Evolutionary conservation across 2,329 filamentous ascomycete genomes (phyloP).

Genomic region (Zalaria obscura): DNA sequence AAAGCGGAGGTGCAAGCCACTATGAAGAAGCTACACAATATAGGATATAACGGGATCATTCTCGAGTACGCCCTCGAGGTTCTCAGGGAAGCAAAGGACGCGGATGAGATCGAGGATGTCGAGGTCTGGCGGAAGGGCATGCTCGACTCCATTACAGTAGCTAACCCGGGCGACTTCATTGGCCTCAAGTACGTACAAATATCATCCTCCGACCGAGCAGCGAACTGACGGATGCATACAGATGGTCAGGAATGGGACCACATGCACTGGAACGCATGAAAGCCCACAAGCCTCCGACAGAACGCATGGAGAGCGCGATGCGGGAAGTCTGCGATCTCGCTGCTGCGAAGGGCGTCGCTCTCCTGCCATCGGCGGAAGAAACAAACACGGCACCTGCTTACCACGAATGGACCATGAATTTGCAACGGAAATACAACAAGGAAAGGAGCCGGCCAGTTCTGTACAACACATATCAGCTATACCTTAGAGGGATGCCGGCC

Average conservation of each 20-base stretch:
- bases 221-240: constrained; percentile 11
- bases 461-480: constrained; percentile 51
- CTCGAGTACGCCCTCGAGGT: constrained; percentile 75
- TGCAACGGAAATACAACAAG: constrained; percentile 63
- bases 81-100: constrained; percentile 40
- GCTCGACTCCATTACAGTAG: constrained; percentile 51
- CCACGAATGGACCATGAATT: constrained; percentile 63
- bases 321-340: constrained; percentile 63
- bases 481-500: constrained; percentile 34
- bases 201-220: not conserved
- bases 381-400: constrained; percentile 65
- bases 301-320: constrained; percentile 54
- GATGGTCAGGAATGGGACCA: constrained; percentile 69
- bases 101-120: constrained; percentile 47
- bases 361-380: constrained; percentile 82
- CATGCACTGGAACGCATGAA: constrained; percentile 55
- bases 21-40: constrained; percentile 49
- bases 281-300: constrained; percentile 46
- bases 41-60: constrained; percentile 75
- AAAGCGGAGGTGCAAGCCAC: constrained; percentile 52
- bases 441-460: constrained; percentile 34
- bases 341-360: constrained; percentile 49
- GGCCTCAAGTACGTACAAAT: constrained; percentile 32
- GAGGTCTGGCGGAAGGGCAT: constrained; percentile 60
- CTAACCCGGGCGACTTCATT: constrained; percentile 37